Evolutionary conservation across 495 filamentous ascomycete species (phyloP), one percentile per base, ranked within the genome.

Genomic region (Hypoxylon rickii): DNA sequence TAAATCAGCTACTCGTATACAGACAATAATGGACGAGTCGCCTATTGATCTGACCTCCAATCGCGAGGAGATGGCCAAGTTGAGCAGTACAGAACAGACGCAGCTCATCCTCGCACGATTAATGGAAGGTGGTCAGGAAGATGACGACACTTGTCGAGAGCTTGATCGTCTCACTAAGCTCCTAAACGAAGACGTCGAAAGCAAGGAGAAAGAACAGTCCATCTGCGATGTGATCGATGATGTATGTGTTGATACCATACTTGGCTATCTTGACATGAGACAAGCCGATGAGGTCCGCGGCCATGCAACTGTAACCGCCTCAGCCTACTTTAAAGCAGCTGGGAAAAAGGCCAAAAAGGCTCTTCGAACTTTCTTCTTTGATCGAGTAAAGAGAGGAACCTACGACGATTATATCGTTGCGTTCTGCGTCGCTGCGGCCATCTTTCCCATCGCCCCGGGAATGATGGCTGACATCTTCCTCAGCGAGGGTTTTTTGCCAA

Each of bases 381-480:
- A 73, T 45, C 66, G 74, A 37, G 65, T 81, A 11, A 58, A 70
- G 38, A 72, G 73, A 26, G 75, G 72, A 36, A 80, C 76, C 39
- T 83, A 82, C 58, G 80, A 83, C 53, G 79, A 82, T 68, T 80
- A 80, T 57, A 82, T 83, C 37, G 68, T 92, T 21, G 92, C 90
- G 12, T 97, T 96, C 70, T 97, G 93, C 40, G 92, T 90, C 15
- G 89, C 90, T 2, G 83, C 90, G 3, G 83, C 86, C 3, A 80
- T 97, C 22, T 98, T 98, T 68, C 92, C 93, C 1, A 78, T 98
- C 45, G 83, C 86, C 1, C 85, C 90, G 11, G 75, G 84, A 33
- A 77, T 86, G 21, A 87, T 84, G 2, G 79, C 87, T 3, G 74
- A 79, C 44, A 76, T 97, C 29, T 96, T 97, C 66, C 80, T 96